phyloP scores from a whole-genome alignment of 2,329 filamentous ascomycete species.

The Botryotinia calthae region DNA sequence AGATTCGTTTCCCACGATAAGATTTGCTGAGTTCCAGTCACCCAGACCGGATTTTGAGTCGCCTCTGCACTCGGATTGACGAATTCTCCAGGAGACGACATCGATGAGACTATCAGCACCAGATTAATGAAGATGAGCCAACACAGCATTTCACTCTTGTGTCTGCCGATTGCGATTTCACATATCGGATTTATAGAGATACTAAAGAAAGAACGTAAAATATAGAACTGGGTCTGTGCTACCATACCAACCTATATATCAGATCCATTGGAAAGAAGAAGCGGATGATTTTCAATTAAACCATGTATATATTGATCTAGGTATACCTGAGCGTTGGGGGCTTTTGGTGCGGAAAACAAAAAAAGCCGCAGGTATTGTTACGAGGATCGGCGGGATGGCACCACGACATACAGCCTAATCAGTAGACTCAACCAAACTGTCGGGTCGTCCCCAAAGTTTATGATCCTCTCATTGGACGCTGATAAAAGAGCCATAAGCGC shows the following conservation, averaged over 20 bases:
- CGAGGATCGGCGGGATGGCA: slow-evolving; percentile 7
- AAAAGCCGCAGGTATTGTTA: neutral
- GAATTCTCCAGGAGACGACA: slow-evolving; percentile 3
- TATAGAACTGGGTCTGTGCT: neutral
- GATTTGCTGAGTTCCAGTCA: slow-evolving; percentile 7
- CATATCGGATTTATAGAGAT: neutral
- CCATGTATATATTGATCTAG: neutral
- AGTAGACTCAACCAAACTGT: slow-evolving; percentile 13
- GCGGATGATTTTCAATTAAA: neutral
- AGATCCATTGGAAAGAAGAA: neutral
- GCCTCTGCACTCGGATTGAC: slow-evolving; percentile 5
- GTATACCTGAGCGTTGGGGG: neutral
- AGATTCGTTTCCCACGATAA: slow-evolving; percentile 19
- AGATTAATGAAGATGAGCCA: slow-evolving; percentile 5
- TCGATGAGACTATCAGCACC: slow-evolving; percentile 7
- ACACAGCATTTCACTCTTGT: neutral
- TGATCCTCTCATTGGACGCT: neutral
- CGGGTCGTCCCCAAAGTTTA: slow-evolving; percentile 1
- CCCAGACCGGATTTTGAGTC: slow-evolving; percentile 13
- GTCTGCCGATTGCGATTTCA: neutral
- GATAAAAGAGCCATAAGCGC: neutral
- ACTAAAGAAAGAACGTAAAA: neutral
- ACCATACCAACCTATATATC: slow-evolving; percentile 5
- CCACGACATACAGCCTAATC: slow-evolving; percentile 1
- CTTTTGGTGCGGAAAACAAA: neutral